Evolutionary conservation across 1,284 basidiomycete species (phyloP), one percentile per base, ranked within the genome.

Genomic region (Tetrapyrgos nigripes): DNA sequence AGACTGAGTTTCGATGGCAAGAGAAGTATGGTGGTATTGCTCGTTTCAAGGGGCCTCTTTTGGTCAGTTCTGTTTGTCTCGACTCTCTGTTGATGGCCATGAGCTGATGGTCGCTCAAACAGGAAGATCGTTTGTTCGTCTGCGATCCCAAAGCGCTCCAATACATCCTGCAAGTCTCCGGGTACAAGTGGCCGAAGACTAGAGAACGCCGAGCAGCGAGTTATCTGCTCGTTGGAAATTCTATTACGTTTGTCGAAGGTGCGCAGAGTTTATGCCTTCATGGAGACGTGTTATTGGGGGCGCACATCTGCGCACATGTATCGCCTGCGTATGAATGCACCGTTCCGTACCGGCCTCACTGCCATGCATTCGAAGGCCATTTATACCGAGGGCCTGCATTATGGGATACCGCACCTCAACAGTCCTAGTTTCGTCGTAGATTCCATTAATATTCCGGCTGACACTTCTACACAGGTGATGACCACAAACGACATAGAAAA

Each of bases 131-230:
- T 14, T 35, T 67, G 6, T 44, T 62, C 33, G 26, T 66, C 11
- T 52, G 59, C 10, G 64, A 65, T 27, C 64, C 65, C 11, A 66
- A 64, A 33, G 65, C 65, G 6, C 29, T 66, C 3, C 65, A 62
- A 27, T 58, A 65, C 37, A 62, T 66, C 40, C 35, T 58, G 21
- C 65, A 66, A 31, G 57, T 55, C 3, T 50, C 60, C 3, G 64
- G 55, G 28, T 65, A 66, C 45, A 23, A 54, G 24, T 67, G 52
- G 8, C 50, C 27, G n/a, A 63, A 52, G 27, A 17, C 29, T 33
- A 27, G 10, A 8, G 57, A 60, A 21, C 31, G 33, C 8, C n/a
- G 27, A 2, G 21, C 40, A 21, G 28, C 53, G 13, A 28, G 40
- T 29, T n/a, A 37, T 6, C n/a, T 58, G 2, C 8, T 58, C 3